Evolutionary conservation across 1,284 basidiomycete species (phyloP).

Genomic region (Ustilago nuda): DNA sequence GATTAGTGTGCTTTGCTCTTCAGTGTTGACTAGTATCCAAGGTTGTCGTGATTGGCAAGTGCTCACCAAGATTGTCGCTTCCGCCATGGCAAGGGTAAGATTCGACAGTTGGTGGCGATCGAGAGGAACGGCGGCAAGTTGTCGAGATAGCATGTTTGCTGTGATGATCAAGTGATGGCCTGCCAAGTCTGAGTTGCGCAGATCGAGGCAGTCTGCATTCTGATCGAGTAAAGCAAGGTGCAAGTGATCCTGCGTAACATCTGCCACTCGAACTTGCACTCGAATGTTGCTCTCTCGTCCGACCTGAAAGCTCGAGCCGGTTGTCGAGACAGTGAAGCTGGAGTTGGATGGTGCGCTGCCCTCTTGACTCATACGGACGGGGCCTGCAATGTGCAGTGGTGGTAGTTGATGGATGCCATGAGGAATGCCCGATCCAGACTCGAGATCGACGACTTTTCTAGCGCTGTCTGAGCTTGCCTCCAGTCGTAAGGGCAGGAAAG

Average conservation of each 20-base stretch:
- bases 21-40: background rate
- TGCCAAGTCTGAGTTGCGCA: background rate
- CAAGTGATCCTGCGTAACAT: background rate
- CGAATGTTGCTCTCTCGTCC: background rate
- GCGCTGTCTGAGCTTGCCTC: no score
- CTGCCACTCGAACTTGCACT: background rate
- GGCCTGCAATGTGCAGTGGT: background rate
- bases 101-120: slow-evolving; percentile 8
- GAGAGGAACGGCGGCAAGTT: background rate
- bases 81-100: slow-evolving; percentile 8
- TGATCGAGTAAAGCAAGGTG: background rate
- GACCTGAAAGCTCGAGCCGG: background rate
- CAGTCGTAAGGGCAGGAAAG: no score
- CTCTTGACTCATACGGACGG: background rate
- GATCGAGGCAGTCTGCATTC: background rate
- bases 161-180: slow-evolving; percentile 10
- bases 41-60: background rate
- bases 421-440: no score
- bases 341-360: background rate
- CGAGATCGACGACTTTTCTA: no score
- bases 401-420: background rate
- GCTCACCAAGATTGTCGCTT: slow-evolving; percentile 21
- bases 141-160: background rate
- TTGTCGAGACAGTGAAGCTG: background rate
- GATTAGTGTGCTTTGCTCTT: background rate